These are phyloP conservation scores for Stropharia rugosoannulata DNA, from an alignment of 768 basidiomycete genomes.

Conservation along the genomic window DNA sequence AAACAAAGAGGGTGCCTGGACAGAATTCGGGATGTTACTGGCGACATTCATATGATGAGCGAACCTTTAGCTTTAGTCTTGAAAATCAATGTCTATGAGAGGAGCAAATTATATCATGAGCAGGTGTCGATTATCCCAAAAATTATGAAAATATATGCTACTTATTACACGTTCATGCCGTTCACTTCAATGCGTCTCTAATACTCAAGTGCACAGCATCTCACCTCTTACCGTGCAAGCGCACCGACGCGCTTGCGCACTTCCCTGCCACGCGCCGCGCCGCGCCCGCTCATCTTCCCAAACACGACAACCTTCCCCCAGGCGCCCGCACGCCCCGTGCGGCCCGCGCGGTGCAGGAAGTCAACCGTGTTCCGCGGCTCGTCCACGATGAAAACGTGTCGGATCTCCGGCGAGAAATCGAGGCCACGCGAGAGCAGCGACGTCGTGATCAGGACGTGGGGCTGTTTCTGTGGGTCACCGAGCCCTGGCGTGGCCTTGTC, in stretches of 20 bases:
- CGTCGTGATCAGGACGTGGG: constrained; percentile 83
- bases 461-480: constrained; percentile 32
- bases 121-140: too few relatives aligned
- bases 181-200: too few relatives aligned
- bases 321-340: constrained; percentile 74
- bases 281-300: constrained; percentile 66
- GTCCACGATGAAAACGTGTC: constrained; percentile 85
- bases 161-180: too few relatives aligned
- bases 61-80: too few relatives aligned
- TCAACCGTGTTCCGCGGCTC: constrained; percentile 89
- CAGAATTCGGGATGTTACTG: too few relatives aligned
- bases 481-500: neutral
- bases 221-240: neutral
- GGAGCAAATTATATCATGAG: too few relatives aligned
- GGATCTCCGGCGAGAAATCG: constrained; percentile 78
- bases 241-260: constrained; percentile 49
- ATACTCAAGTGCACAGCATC: too few relatives aligned
- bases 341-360: constrained; percentile 88
- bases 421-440: constrained; percentile 89
- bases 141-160: too few relatives aligned
- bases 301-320: constrained; percentile 75
- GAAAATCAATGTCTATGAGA: too few relatives aligned
- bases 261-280: constrained; percentile 50
- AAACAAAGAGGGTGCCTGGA: too few relatives aligned
- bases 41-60: too few relatives aligned